Evolutionary conservation across 306 rosid genomes (phyloP), one percentile per base, ranked within the genome.

Genomic region (Sindora glabra): DNA sequence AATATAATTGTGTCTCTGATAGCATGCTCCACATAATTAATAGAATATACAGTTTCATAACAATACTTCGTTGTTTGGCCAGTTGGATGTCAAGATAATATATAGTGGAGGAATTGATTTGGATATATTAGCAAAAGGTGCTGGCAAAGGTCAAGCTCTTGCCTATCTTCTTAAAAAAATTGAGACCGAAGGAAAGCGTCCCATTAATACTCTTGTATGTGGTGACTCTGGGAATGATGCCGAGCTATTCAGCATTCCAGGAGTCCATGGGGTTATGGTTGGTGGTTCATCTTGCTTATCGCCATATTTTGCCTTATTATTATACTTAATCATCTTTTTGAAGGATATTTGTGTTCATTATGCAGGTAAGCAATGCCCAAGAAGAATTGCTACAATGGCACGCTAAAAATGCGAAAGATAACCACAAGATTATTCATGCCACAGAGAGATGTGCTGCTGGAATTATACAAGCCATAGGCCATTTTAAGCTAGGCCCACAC

Each of bases 61-160:
- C 56, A 37, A 57, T 64, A 32, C 51, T 45, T 77, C 14, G 17
- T 64, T n/a, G 56, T 68, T 72, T 72, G 12, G 44, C 54, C 87
- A 94, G 99, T 81, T 94, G 89, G 94, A 94, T 75, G 99, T 89
- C 24, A 94, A 94, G 73, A 86, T 92, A 76, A 84, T 94, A 73
- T 86, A 89, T 32, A 94, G 99, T 73, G 97, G 99, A 68, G 99
- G 99, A 68, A 78, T 82, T 65, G 99, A 84, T 78, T 76, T 89
- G 77, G 97, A 94, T 81, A 86, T 89, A 84, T 57, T 94, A 47
- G 80, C 99, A 57, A 77, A 86, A 77, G 90, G 90, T 64, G 97
- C 99, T 64, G 99, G 99, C 55, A 94, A 94, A 83, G 99, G 99
- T 49, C 97, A 89, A 84, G 99, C 97, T 45, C 99, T 89, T 78